Conservation (phyloP, 192 early-diverging fungal species). For the Martensiomyces pterosporus region DNA sequence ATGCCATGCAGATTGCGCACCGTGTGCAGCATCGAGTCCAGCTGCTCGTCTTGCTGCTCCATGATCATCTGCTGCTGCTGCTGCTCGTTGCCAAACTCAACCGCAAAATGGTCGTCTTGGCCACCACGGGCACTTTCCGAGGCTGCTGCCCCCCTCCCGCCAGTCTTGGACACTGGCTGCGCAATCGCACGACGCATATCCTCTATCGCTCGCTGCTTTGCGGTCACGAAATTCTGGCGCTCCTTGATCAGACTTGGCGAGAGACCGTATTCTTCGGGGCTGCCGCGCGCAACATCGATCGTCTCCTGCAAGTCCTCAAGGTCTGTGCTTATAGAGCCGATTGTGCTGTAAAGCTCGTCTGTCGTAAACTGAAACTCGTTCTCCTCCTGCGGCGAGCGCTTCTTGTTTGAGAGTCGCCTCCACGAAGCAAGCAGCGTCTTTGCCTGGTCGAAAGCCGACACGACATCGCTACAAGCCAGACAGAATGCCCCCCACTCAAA, state of each 20-base stretch:
- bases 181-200: constrained; percentile 28
- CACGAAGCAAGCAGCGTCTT: constrained; percentile 43
- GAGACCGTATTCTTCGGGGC: constrained; percentile 40
- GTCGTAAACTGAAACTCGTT: constrained; percentile 50
- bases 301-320: constrained; percentile 43
- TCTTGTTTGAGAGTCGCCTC: constrained; percentile 28
- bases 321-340: constrained; percentile 33
- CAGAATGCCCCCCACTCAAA: no score
- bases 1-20: constrained; percentile 51
- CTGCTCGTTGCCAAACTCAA: constrained; percentile 32
- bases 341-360: constrained; percentile 45
- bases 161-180: constrained; percentile 3
- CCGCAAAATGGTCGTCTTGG: constrained; percentile 10
- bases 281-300: constrained; percentile 29
- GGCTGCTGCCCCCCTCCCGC: no score
- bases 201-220: constrained; percentile 23
- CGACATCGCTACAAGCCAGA: constrained; percentile 39
- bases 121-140: not conserved
- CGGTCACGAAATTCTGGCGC: constrained; percentile 35
- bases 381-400: constrained; percentile 46
- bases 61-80: constrained; percentile 45
- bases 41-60: constrained; percentile 49
- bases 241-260: constrained; percentile 22
- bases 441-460: constrained; percentile 42
- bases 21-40: constrained; percentile 46